Evolutionary conservation across 1,139 yeast species (phyloP).

Genomic region (Chernovozyma sophiae-reginae): DNA sequence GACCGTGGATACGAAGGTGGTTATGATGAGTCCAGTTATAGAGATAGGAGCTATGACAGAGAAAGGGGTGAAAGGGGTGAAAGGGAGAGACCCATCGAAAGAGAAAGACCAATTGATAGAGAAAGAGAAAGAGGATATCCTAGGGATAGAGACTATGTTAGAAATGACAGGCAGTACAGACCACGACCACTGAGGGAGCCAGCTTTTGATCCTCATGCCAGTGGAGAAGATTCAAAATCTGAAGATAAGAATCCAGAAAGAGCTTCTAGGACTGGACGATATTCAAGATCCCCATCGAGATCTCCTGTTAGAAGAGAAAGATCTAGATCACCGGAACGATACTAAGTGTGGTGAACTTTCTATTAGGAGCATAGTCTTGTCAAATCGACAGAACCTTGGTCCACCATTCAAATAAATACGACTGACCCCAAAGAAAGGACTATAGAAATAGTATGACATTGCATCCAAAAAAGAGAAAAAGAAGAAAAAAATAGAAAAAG

Average conservation of each 20-base stretch:
- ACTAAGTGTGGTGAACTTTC: too few species aligned
- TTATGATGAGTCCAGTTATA: conserved; percentile 13
- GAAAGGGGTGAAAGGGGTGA: conserved; percentile 17
- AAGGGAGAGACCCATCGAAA: conserved; percentile 8
- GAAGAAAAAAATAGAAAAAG: too few species aligned
- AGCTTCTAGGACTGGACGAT: conserved; percentile 23
- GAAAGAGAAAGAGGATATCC: conserved; percentile 8
- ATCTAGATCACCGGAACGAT: conserved; percentile 41
- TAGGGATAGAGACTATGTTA: conserved; percentile 13
- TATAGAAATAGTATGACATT: too few species aligned
- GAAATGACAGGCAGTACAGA: conserved; percentile 12
- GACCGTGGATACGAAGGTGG: conserved; percentile 15
- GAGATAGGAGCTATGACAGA: conserved; percentile 15
- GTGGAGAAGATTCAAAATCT: conserved; percentile 11
- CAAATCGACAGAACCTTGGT: too few species aligned
- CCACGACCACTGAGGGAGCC: conserved; percentile 19
- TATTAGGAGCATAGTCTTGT: too few species aligned
- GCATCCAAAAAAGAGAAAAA: too few species aligned
- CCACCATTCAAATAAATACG: too few species aligned
- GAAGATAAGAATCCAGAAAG: conserved; percentile 10
- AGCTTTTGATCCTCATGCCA: conserved; percentile 16
- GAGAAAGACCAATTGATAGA: conserved; percentile 16
- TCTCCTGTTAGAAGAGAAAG: conserved; percentile 37
- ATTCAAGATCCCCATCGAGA: conserved; percentile 40
- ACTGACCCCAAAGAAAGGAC: too few species aligned